These are phyloP conservation scores for Vitis hybrid DNA, from an alignment of 177 flowering plant genomes.

Conservation along the genomic window DNA sequence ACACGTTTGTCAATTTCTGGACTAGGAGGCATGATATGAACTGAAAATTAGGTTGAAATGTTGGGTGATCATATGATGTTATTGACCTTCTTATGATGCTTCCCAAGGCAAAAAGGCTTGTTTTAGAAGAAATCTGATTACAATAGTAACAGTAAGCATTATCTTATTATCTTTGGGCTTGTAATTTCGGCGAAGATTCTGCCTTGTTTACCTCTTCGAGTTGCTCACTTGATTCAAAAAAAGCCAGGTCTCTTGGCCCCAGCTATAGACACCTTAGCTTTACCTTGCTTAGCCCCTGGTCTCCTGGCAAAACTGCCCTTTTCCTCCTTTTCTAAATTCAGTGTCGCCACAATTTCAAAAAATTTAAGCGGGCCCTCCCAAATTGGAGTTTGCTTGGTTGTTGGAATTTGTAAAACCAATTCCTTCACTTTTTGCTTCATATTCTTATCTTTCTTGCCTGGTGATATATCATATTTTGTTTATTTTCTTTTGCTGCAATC, in stretches of 20 bases:
- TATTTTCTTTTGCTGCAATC: too few relatives aligned
- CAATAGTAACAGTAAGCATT: constrained; percentile 4
- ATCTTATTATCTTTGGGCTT: constrained; percentile 16
- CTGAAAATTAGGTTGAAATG: too few relatives aligned
- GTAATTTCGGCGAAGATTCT: constrained; percentile 38
- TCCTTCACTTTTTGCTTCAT: neutral
- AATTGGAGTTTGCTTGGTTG: constrained; percentile 1
- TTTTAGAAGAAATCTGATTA: neutral
- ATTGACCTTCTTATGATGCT: too few relatives aligned
- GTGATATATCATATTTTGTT: too few relatives aligned
- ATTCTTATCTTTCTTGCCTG: too few relatives aligned
- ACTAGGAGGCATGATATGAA: too few relatives aligned
- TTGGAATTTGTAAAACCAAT: constrained; percentile 2
- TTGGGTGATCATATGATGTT: too few relatives aligned
- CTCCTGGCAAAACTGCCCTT: neutral
- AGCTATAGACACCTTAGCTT: neutral
- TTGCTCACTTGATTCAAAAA: constrained; percentile 13
- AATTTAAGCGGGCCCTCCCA: neutral
- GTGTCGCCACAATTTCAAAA: neutral
- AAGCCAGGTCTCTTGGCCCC: neutral
- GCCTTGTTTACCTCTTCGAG: constrained; percentile 46
- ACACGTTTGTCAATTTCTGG: too few relatives aligned
- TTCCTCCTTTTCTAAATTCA: neutral
- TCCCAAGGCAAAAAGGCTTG: constrained; percentile 5
- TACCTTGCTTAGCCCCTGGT: neutral